A percentile compares a stretch with the other conserved stretches of the same genome.
phyloP scores from a whole-genome alignment of 495 filamentous ascomycete genomes.

The Xylaria castorea region DNA sequence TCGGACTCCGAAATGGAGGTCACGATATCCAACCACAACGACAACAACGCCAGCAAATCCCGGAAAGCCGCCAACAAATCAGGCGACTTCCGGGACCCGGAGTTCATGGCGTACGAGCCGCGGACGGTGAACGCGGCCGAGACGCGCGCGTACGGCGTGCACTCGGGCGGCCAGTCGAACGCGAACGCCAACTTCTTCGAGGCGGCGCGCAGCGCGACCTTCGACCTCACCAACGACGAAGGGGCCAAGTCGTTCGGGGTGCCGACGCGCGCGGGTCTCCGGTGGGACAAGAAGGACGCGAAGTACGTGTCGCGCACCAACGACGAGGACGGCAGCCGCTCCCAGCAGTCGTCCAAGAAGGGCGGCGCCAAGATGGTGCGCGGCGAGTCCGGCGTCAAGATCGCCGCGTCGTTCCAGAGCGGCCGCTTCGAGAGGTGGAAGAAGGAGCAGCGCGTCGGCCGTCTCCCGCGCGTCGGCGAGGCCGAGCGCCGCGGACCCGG shows the following conservation, averaged over 20 bases:
- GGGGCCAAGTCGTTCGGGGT: slow-evolving; percentile 76
- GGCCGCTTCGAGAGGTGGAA: slow-evolving; percentile 94
- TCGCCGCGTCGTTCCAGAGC: slow-evolving; percentile 88
- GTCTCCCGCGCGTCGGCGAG: slow-evolving; percentile 82
- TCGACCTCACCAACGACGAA: slow-evolving; percentile 91
- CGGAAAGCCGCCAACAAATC: slow-evolving; percentile 50
- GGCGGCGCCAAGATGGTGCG: slow-evolving; percentile 83
- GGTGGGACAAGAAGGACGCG: slow-evolving; percentile 96
- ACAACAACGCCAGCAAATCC: slow-evolving; percentile 31
- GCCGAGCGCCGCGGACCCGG: slow-evolving; percentile 68
- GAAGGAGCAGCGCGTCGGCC: slow-evolving; percentile 78
- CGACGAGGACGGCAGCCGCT: slow-evolving; percentile 89
- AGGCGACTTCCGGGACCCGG: slow-evolving; percentile 72
- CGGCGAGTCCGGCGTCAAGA: slow-evolving; percentile 94
- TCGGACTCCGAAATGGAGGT: slow-evolving; percentile 81
- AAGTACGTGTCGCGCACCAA: slow-evolving; percentile 92
- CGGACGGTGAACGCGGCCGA: slow-evolving; percentile 77
- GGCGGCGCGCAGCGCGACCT: slow-evolving; percentile 79
- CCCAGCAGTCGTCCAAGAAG: slow-evolving; percentile 70
- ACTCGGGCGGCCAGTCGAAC: slow-evolving; percentile 70
- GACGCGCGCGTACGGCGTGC: slow-evolving; percentile 89
- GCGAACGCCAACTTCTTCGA: slow-evolving; percentile 76
- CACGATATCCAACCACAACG: slow-evolving; percentile 69
- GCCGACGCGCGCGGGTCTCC: slow-evolving; percentile 73
- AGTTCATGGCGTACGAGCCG: slow-evolving; percentile 96